Base-by-base conservation (phyloP, 192 early-diverging fungal species). In the Coemansia sp. region DNA sequence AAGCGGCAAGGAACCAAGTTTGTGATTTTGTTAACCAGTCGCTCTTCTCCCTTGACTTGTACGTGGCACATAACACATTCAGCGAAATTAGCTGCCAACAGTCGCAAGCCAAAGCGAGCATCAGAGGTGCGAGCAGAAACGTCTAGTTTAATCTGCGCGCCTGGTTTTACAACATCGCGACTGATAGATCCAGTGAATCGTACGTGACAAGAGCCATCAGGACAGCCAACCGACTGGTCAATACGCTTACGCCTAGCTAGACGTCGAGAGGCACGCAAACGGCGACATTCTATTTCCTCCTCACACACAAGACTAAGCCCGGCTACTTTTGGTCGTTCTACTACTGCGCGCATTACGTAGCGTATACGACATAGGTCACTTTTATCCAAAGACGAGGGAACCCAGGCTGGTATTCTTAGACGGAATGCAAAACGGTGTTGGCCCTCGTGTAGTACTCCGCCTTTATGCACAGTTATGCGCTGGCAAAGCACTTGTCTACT, bases 201-300 rank as follows among this genome's bases (percentile, higher is more conserved):
- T 34, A 82, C 79, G 22, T 82, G 79, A 41, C 79, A 82, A 15
- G 74, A 70, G 32, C 79, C 79, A 62, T 82, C 74, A 6, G 79
- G 79, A 37, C 79, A 82, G 5, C 79, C 79, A 13, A 82, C 79
- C 38, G 79, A 82, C 67, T 82, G 79, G 58, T 82, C 79, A 2
- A 82, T 52, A 1, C 58, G 60, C 68, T 73, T 73, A 4, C 64
- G 44, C 16, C 74, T 55, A 12, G 79, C 79, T 61, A 82, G 61
- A 2, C 79, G 62, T 43, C 50, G 49, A 2, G 70, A 44, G 16
- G 37, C 64, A 1, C 79, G 65, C 32, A 75, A n/a, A 1, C 70
- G 67, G 8, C 44, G 62, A 40, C 74, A 76, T 40, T 22, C 24
- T 15, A 82, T 38, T 61, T 76, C 74, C 18, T 32, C 55, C 71